Percentiles rank a stretch among this genome's conserved stretches.
phyloP scores from a whole-genome alignment of 1,139 yeast genomes.

The Saccharomyces hybrid region DNA sequence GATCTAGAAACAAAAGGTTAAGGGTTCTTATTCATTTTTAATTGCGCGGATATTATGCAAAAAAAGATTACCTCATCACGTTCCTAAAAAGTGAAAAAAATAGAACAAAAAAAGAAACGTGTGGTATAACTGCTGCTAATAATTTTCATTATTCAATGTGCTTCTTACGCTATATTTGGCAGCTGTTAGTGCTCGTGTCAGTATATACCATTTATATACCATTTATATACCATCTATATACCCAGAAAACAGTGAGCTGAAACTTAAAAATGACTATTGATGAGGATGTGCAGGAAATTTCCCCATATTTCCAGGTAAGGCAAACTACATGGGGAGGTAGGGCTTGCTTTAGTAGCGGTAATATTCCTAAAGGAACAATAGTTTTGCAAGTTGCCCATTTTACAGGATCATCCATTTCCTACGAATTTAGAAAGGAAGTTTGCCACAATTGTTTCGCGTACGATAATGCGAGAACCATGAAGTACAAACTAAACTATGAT shows the following conservation, averaged over 20 bases:
- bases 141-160: too few relatives aligned
- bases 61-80: background rate
- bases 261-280: constrained; percentile 3
- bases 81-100: background rate
- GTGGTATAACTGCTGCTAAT: background rate
- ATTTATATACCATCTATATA: background rate
- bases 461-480: constrained; percentile 44
- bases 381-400: constrained; percentile 40
- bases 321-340: constrained; percentile 53
- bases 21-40: background rate
- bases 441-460: constrained; percentile 52
- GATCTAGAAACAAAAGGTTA: background rate
- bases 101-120: background rate
- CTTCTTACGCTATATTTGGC: too few relatives aligned
- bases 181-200: too few relatives aligned
- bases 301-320: constrained; percentile 33
- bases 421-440: constrained; percentile 58
- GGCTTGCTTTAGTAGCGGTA: constrained; percentile 49
- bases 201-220: background rate
- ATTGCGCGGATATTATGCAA: background rate
- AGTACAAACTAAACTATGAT: constrained; percentile 22
- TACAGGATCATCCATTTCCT: constrained; percentile 42
- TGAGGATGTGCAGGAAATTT: constrained; percentile 3
- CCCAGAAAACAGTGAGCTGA: background rate
- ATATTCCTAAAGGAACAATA: constrained; percentile 38